These are phyloP conservation scores for Venturiaceae sp. DNA, from an alignment of 2,329 filamentous ascomycete genomes.

Conservation along the genomic window DNA sequence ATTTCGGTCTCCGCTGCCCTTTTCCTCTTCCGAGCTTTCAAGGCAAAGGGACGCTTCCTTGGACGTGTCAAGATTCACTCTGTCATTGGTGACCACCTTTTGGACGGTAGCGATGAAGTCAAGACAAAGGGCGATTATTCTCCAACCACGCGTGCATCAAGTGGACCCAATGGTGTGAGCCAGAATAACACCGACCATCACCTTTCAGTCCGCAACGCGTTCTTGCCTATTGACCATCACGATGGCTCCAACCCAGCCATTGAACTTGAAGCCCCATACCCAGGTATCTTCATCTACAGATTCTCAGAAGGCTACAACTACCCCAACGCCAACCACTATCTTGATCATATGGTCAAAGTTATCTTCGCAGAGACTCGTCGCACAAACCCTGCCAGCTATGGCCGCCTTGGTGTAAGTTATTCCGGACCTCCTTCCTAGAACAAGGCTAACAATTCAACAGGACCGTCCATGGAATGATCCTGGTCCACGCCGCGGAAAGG, in stretches of 20 bases:
- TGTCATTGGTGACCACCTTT: conserved; percentile 64
- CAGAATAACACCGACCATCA: conserved; percentile 15
- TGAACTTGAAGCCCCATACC: conserved; percentile 70
- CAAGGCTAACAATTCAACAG: conserved; percentile 11
- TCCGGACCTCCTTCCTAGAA: background rate
- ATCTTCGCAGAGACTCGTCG: conserved; percentile 58
- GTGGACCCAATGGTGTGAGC: conserved; percentile 7
- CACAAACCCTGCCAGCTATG: conserved; percentile 59
- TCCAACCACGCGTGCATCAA: background rate
- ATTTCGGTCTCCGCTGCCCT: conserved; percentile 68
- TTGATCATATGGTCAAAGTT: conserved; percentile 52
- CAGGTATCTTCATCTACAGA: conserved; percentile 90
- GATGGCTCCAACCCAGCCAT: conserved; percentile 87
- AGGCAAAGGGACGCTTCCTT: conserved; percentile 74
- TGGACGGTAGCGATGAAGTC: conserved; percentile 48
- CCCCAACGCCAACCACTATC: conserved; percentile 80
- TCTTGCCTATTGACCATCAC: conserved; percentile 75
- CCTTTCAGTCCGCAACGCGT: conserved; percentile 61
- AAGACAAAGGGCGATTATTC: conserved; percentile 10
- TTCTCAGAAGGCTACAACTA: conserved; percentile 97
- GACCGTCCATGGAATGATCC: conserved; percentile 96
- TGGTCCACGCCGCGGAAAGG: conserved; percentile 54
- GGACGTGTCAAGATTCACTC: conserved; percentile 78
- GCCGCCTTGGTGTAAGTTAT: conserved; percentile 29
- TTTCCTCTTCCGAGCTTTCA: conserved; percentile 73